Evolutionary conservation across 768 basidiomycete genomes (phyloP), one percentile per base, ranked within the genome.

Genomic region (Kwoniella pini): DNA sequence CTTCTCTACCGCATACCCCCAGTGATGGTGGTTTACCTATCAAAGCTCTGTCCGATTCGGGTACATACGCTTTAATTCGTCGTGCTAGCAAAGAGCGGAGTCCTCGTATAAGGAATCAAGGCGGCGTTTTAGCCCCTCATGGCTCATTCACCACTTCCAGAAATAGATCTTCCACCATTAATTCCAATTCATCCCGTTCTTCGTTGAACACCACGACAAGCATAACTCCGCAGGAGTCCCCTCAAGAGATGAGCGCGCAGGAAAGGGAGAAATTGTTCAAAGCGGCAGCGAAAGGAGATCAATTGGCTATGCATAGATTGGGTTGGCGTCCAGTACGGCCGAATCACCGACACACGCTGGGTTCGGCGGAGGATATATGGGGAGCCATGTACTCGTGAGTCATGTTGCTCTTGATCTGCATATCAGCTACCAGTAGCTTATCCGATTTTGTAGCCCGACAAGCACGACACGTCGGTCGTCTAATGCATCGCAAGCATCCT

Each of bases 71-170:
- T 15, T 31, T 57, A 11, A 5, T 24, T 21, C 30, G 24, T 7
- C 27, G 44, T 3, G 11, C 54, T 4, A 54, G 39, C n/a, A 43
- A 21, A 21, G 52, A 45, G n/a, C 48, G 48, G 30, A 36, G 48
- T 50, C 66, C 66, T 1, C 62, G 57, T 6, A 48, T 68, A 17
- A 56, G 53, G n/a, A 67, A 68, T 30, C 40, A 26, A 0, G 67
- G 53, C 17, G 39, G 39, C 4, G 40, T 62, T 11, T 43, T 71
- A n/a, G 70, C 70, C 1, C 67, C 70, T 30, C 70, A 68, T 48
- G 70, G 70, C 19, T 60, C 70, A 5, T 71, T 71, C 54, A 68
- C 70, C 12, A 60, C 66, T 12, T 46, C 65, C 24, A 46, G 56
- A 17, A 36, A 19, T 11, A 19, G 45, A 43, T 48, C 57, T 9